Percentiles rank a stretch among this genome's conserved stretches.
These are phyloP conservation scores for Sesbania bispinosa DNA, from an alignment of 306 rosid species.

Conservation along the genomic window DNA sequence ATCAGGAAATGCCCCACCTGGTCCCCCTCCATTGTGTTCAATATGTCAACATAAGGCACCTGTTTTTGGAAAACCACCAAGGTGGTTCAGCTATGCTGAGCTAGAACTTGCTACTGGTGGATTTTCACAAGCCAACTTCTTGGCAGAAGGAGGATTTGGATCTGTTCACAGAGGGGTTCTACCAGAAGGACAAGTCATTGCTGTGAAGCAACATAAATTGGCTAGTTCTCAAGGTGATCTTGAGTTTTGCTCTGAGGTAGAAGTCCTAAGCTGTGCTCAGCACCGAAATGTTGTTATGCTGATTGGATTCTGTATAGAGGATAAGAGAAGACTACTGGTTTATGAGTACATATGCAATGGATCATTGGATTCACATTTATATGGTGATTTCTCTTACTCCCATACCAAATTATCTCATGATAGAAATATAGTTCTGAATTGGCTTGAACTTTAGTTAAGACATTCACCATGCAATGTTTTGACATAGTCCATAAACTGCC, in stretches of 20 bases:
- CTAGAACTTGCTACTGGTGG: constrained; percentile 96
- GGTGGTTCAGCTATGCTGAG: constrained; percentile 91
- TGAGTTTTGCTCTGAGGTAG: constrained; percentile 97
- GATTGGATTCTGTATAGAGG: constrained; percentile 96
- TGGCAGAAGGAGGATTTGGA: constrained; percentile 99
- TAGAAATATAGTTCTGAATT: constrained; percentile 16
- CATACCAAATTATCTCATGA: constrained; percentile 1
- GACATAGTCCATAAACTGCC: neutral
- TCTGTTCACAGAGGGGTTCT: constrained; percentile 96
- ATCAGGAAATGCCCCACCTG: constrained; percentile 80
- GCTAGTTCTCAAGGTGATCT: constrained; percentile 98
- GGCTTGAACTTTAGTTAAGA: neutral
- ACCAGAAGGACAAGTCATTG: constrained; percentile 95
- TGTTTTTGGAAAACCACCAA: constrained; percentile 94
- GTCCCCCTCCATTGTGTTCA: constrained; percentile 95
- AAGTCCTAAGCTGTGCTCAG: constrained; percentile 98
- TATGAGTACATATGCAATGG: constrained; percentile 98
- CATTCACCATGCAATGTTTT: neutral
- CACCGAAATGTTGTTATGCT: constrained; percentile 98
- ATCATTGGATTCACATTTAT: constrained; percentile 91
- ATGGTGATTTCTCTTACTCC: constrained; percentile 54
- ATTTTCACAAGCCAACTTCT: constrained; percentile 90
- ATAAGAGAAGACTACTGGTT: constrained; percentile 86
- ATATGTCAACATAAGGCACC: constrained; percentile 99
- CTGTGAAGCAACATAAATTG: constrained; percentile 96